A percentile compares a stretch with the other conserved stretches of the same genome.
Evolutionary conservation across 768 basidiomycete genomes (phyloP).

Genomic region (Lactifluus piperatus): DNA sequence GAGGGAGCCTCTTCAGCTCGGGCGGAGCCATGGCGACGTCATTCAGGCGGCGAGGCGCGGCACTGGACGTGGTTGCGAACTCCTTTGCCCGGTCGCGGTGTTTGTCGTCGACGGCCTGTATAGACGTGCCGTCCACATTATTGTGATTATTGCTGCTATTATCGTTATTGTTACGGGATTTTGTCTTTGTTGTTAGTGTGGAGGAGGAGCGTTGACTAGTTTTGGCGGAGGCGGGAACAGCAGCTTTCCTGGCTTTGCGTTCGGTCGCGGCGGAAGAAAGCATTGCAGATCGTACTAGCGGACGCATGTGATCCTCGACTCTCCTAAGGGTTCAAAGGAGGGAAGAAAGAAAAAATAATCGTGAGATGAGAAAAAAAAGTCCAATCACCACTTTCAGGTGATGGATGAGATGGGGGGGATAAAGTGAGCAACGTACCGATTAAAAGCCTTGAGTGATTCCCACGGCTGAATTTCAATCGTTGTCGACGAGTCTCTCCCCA

Average conservation of each 20-base stretch:
- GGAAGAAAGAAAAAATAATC: too few species aligned
- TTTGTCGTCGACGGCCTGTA: neutral
- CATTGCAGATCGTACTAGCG: constrained; percentile 51
- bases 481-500: constrained; percentile 12
- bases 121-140: neutral
- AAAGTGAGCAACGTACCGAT: constrained; percentile 42
- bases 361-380: neutral
- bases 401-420: neutral
- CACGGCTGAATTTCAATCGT: constrained; percentile 44
- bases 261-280: constrained; percentile 44
- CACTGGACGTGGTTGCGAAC: constrained; percentile 41
- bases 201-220: neutral
- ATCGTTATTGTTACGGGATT: too few species aligned
- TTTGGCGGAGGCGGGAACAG: constrained; percentile 25
- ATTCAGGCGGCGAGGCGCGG: constrained; percentile 57
- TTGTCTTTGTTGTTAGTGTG: neutral
- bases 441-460: constrained; percentile 70
- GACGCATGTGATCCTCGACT: constrained; percentile 65
- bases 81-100: constrained; percentile 31
- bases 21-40: constrained; percentile 67
- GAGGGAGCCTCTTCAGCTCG: constrained; percentile 46
- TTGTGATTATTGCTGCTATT: neutral
- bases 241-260: constrained; percentile 37
- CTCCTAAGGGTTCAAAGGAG: constrained; percentile 36
- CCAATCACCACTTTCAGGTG: neutral